A percentile compares a stretch with the other conserved stretches of the same genome.
phyloP scores from a whole-genome alignment of 2,329 filamentous ascomycete species.

The Ophiostoma perfectum region DNA sequence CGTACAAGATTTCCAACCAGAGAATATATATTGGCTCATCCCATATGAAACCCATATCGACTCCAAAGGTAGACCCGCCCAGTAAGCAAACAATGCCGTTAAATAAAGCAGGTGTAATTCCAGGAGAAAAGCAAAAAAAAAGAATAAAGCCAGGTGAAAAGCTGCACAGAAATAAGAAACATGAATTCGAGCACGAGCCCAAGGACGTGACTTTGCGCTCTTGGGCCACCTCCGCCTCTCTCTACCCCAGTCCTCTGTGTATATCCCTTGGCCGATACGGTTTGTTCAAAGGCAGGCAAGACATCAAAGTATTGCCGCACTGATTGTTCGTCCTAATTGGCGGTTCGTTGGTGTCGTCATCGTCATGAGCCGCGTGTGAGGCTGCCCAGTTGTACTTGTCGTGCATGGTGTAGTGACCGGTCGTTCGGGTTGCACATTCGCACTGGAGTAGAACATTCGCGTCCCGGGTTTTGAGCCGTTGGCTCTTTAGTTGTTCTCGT shows the following conservation, averaged over 20 bases:
- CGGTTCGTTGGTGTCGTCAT: neutral
- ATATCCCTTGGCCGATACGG: neutral
- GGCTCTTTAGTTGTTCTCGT: constrained; percentile 71
- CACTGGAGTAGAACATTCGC: neutral
- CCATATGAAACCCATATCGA: neutral
- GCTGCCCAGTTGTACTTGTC: neutral
- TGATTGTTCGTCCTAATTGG: neutral
- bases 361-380: neutral
- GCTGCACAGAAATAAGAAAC: constrained; percentile 2
- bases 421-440: neutral
- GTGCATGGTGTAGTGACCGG: neutral
- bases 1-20: neutral
- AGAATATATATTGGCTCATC: constrained; percentile 2
- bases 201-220: neutral
- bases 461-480: neutral
- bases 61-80: constrained; percentile 12
- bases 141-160: neutral
- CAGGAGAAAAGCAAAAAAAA: neutral
- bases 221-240: neutral
- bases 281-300: neutral
- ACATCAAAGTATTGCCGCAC: neutral
- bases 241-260: neutral
- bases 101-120: constrained; percentile 3
- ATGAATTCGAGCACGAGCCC: neutral
- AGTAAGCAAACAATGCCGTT: neutral